A percentile compares a stretch with the other conserved stretches of the same genome.
These are phyloP conservation scores for Austroboletus novae-zelandiae DNA, from an alignment of 1,284 basidiomycete genomes.

Conservation along the genomic window DNA sequence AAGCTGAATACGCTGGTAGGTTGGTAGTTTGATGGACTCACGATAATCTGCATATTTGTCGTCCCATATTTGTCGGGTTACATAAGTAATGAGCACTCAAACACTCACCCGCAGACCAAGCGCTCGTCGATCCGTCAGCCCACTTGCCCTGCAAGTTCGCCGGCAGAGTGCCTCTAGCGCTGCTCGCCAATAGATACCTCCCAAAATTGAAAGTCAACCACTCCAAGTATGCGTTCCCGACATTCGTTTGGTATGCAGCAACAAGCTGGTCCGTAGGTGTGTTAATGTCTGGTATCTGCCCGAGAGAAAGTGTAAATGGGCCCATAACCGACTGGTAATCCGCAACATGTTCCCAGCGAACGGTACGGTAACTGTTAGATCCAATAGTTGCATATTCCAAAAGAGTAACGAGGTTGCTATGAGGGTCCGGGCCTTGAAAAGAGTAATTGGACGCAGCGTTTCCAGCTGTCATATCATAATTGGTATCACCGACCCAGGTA, in stretches of 20 bases:
- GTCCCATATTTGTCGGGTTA: not conserved
- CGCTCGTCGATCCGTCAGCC: conserved; percentile 49
- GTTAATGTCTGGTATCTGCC: conserved; percentile 50
- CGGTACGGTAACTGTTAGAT: conserved; percentile 30
- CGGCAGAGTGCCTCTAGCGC: conserved; percentile 60
- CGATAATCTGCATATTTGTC: conserved; percentile 51
- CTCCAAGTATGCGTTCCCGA: conserved; percentile 64
- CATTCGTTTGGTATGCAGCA: conserved; percentile 49
- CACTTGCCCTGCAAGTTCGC: conserved; percentile 75
- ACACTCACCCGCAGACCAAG: conserved; percentile 64
- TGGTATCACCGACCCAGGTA: conserved; percentile 69
- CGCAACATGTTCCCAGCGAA: conserved; percentile 47
- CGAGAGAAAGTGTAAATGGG: conserved; percentile 57
- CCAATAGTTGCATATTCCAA: conserved; percentile 35
- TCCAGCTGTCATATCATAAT: conserved; percentile 63
- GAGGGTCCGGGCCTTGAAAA: conserved; percentile 63
- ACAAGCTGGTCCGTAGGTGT: conserved; percentile 59
- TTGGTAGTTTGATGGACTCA: conserved; percentile 29
- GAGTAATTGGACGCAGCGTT: conserved; percentile 53
- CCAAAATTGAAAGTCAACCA: conserved; percentile 74
- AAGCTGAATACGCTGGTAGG: not conserved
- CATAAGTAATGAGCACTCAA: not conserved
- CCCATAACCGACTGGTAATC: conserved; percentile 47
- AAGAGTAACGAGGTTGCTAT: conserved; percentile 42
- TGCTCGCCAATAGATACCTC: conserved; percentile 62